phyloP scores from a whole-genome alignment of 306 rosid genomes.

The Quillaja saponaria region DNA sequence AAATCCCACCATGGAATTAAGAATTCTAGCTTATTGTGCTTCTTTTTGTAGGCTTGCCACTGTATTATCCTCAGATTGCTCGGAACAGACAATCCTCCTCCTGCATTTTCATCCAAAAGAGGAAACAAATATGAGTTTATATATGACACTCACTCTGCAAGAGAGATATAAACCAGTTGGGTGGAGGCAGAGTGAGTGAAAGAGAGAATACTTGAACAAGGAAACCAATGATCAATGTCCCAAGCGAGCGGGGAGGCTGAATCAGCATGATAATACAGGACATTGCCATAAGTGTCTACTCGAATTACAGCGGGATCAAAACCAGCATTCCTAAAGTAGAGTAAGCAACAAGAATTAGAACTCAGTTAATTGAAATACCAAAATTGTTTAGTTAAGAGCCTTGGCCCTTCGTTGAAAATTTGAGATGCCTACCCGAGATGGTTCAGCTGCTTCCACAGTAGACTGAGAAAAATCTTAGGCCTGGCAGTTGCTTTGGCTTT shows the following conservation, averaged over 20 bases:
- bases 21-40: conserved; percentile 80
- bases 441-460: conserved; percentile 89
- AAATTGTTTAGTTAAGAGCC: not conserved
- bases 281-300: conserved; percentile 85
- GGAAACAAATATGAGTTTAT: conserved; percentile 12
- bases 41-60: conserved; percentile 75
- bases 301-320: conserved; percentile 92
- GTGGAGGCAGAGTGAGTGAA: too few species aligned
- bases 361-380: not conserved
- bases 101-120: conserved; percentile 42
- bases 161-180: too few species aligned
- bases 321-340: conserved; percentile 78
- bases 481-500: conserved; percentile 75
- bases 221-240: conserved; percentile 98
- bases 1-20: conserved; percentile 99
- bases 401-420: conserved; percentile 6
- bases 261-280: conserved; percentile 87
- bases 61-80: conserved; percentile 90
- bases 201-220: conserved; percentile 70
- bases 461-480: conserved; percentile 70
- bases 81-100: conserved; percentile 92
- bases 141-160: conserved; percentile 6
- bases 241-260: conserved; percentile 95
- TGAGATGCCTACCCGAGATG: conserved; percentile 75
- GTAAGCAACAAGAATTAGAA: conserved; percentile 7